Evolutionary conservation across 169 alveolate species (phyloP).

Genomic region (Plasmodium gonderi): DNA sequence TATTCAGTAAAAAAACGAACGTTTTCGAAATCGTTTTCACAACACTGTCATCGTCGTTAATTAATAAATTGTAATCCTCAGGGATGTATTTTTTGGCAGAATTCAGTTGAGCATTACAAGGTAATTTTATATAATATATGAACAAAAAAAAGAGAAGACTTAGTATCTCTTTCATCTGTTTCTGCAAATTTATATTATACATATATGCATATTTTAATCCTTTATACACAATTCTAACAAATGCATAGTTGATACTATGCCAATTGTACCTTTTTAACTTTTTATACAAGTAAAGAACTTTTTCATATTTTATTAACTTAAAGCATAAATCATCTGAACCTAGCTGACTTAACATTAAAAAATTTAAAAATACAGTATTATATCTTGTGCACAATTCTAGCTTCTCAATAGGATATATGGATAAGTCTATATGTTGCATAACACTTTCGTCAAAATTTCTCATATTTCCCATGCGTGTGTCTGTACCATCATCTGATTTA

Average conservation of each 20-base stretch:
- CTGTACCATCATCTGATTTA: not conserved
- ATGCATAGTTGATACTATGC: slow-evolving; percentile 64
- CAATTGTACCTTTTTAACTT: slow-evolving; percentile 46
- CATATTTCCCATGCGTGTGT: not conserved
- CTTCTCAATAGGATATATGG: not conserved
- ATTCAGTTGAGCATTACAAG: slow-evolving; percentile 37
- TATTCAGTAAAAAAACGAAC: slow-evolving; percentile 49
- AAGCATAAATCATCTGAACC: slow-evolving; percentile 63
- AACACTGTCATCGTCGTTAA: slow-evolving; percentile 69
- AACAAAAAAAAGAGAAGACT: slow-evolving; percentile 32
- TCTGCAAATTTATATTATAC: slow-evolving; percentile 29
- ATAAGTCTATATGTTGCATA: slow-evolving; percentile 1
- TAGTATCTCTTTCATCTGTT: slow-evolving; percentile 31
- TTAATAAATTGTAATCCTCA: slow-evolving; percentile 26
- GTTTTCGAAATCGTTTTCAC: slow-evolving; percentile 46
- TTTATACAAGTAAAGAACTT: slow-evolving; percentile 20
- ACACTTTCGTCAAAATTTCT: not conserved
- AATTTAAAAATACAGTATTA: slow-evolving; percentile 63
- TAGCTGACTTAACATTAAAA: slow-evolving; percentile 22
- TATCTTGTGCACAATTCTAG: slow-evolving; percentile 65
- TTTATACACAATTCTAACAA: slow-evolving; percentile 53
- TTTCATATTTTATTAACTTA: slow-evolving; percentile 50
- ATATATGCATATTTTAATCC: slow-evolving; percentile 72
- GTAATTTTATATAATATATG: slow-evolving; percentile 62
- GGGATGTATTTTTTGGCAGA: slow-evolving; percentile 56